These are phyloP conservation scores for Didymella pinodella DNA, from an alignment of 2,329 filamentous ascomycete species.

Conservation along the genomic window DNA sequence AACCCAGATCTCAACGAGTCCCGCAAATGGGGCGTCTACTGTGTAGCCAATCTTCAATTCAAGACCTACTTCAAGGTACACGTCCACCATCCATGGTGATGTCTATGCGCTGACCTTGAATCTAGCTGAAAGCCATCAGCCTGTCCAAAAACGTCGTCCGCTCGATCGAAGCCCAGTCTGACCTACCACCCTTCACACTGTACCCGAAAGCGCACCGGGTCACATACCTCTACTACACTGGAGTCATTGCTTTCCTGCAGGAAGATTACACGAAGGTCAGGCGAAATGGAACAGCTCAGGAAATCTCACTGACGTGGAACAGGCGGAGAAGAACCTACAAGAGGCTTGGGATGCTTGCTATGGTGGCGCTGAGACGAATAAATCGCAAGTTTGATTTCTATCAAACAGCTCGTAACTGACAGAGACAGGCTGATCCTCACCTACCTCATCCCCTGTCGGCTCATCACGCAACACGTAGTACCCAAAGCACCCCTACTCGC, in stretches of 20 bases:
- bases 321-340: slow-evolving; percentile 65
- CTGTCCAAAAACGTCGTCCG: slow-evolving; percentile 89
- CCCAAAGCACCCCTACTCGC: slow-evolving; percentile 75
- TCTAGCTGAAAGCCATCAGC: slow-evolving; percentile 79
- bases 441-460: slow-evolving; percentile 91
- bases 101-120: slow-evolving; percentile 9
- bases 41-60: slow-evolving; percentile 92
- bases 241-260: slow-evolving; percentile 91
- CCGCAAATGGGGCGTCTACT: slow-evolving; percentile 97
- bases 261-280: slow-evolving; percentile 84
- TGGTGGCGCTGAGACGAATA: slow-evolving; percentile 74
- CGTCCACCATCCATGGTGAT: background rate
- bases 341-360: slow-evolving; percentile 86
- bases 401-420: slow-evolving; percentile 15
- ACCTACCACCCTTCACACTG: slow-evolving; percentile 79
- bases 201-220: slow-evolving; percentile 93
- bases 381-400: slow-evolving; percentile 67
- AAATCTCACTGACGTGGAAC: slow-evolving; percentile 25
- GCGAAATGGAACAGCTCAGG: background rate
- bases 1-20: slow-evolving; percentile 80
- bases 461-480: slow-evolving; percentile 85
- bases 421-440: slow-evolving; percentile 79
- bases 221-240: slow-evolving; percentile 95
- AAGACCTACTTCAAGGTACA: slow-evolving; percentile 91
- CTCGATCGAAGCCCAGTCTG: slow-evolving; percentile 77